Percentiles rank a stretch among this genome's conserved stretches.
Conservation (phyloP, 2,329 filamentous ascomycete genomes). For the Xylaria digitata region DNA sequence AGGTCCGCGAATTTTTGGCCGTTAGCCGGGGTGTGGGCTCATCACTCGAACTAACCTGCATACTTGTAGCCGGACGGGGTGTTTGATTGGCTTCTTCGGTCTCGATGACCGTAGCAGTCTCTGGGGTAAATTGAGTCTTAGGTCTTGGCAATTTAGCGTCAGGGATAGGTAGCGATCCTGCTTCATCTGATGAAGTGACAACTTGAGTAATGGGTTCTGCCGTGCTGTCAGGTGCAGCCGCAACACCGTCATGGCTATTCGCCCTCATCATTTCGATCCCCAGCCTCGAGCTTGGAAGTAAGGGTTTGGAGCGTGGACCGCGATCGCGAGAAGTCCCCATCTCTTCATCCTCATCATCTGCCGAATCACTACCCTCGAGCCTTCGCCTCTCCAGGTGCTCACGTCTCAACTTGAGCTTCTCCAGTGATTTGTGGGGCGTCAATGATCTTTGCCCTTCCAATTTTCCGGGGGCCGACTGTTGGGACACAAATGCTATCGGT, state of each 20-base stretch:
- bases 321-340: conserved; percentile 66
- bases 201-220: conserved; percentile 65
- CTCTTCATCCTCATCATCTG: conserved; percentile 95
- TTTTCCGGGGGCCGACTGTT: conserved; percentile 73
- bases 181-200: conserved; percentile 61
- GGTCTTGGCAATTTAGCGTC: conserved; percentile 40
- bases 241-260: conserved; percentile 88
- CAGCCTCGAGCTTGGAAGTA: conserved; percentile 84
- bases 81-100: conserved; percentile 55
- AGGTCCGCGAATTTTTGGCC: conserved; percentile 37
- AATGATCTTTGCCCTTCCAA: conserved; percentile 63
- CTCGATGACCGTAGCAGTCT: conserved; percentile 42
- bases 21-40: conserved; percentile 57
- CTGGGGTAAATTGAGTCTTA: conserved; percentile 47
- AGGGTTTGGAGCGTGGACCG: conserved; percentile 63
- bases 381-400: conserved; percentile 79
- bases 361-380: conserved; percentile 82
- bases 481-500: conserved; percentile 66
- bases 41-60: conserved; percentile 47
- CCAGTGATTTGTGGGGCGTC: conserved; percentile 72
- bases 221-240: conserved; percentile 62
- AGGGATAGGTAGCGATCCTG: conserved; percentile 46
- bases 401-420: conserved; percentile 79
- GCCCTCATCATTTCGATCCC: conserved; percentile 98
- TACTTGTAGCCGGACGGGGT: conserved; percentile 53